phyloP scores from a whole-genome alignment of 352 stramenopile genomes.

The Globisporangium orthogonon region DNA sequence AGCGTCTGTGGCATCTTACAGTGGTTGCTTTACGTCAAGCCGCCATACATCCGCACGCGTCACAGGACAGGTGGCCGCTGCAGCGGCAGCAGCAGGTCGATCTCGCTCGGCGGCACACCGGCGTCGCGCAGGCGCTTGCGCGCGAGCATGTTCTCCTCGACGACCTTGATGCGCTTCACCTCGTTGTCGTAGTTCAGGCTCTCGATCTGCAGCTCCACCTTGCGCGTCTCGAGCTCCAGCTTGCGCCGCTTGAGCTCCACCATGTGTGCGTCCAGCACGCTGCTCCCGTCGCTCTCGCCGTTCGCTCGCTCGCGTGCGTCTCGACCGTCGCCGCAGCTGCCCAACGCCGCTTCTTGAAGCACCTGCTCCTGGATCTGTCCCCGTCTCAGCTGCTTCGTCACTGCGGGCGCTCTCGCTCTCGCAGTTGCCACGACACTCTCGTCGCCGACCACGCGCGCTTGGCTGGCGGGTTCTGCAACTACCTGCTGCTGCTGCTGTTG shows the following conservation, averaged over 20 bases:
- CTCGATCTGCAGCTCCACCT: slow-evolving; percentile 10
- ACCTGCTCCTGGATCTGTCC: background rate
- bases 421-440: slow-evolving; percentile 1
- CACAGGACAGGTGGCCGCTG: background rate
- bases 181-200: slow-evolving; percentile 13
- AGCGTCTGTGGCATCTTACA: too few species aligned
- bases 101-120: slow-evolving; percentile 10
- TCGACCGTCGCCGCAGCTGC: too few species aligned
- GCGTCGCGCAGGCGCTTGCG: slow-evolving; percentile 35
- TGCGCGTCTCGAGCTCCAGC: slow-evolving; percentile 7
- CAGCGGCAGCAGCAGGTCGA: slow-evolving; percentile 14
- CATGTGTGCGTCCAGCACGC: background rate
- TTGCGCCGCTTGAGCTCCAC: slow-evolving; percentile 7
- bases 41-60: background rate
- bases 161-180: slow-evolving; percentile 12
- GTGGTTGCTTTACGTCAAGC: too few species aligned
- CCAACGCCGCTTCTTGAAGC: too few species aligned
- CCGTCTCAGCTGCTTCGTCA: background rate
- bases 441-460: too few species aligned
- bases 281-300: background rate
- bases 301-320: too few species aligned
- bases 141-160: slow-evolving; percentile 14
- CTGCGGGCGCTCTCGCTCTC: slow-evolving; percentile 4
- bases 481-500: too few species aligned
- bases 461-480: too few species aligned